A percentile compares a stretch with the other conserved stretches of the same genome.
Conservation (phyloP, 306 rosid species). For the Dryas octopetala region DNA sequence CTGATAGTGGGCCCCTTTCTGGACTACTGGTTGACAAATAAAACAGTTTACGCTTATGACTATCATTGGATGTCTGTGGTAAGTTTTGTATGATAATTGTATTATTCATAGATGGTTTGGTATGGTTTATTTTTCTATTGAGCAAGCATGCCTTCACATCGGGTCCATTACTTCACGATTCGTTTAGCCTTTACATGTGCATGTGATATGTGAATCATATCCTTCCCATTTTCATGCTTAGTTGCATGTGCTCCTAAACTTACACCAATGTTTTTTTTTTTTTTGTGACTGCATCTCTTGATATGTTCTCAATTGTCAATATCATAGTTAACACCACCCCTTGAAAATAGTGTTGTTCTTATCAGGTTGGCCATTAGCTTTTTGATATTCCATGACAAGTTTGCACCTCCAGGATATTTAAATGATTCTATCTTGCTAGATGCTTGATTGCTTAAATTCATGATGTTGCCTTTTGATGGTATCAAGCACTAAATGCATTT, state of each 20-base stretch:
- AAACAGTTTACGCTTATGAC: constrained; percentile 53
- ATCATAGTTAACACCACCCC: neutral
- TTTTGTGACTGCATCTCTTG: neutral
- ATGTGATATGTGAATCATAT: neutral
- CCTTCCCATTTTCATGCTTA: neutral
- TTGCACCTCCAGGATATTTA: neutral
- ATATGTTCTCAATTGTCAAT: neutral
- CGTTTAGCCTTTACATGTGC: neutral
- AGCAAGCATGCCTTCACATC: constrained; percentile 3
- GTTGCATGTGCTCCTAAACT: constrained; percentile 1
- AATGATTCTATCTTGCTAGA: neutral
- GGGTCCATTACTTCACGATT: neutral
- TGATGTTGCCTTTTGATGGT: neutral
- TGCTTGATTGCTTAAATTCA: neutral
- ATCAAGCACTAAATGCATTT: neutral
- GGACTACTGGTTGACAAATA: constrained; percentile 67
- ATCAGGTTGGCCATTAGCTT: neutral
- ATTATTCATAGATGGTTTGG: constrained; percentile 13
- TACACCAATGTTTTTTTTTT: neutral
- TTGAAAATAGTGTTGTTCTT: neutral
- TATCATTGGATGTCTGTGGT: constrained; percentile 48
- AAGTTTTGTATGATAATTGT: constrained; percentile 24
- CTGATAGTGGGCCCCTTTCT: constrained; percentile 62
- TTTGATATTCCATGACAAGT: neutral
- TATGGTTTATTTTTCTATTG: constrained; percentile 4